Percentiles rank a stretch among this genome's conserved stretches.
These are phyloP conservation scores for Colletotrichum sp. DNA, from an alignment of 2,329 filamentous ascomycete species.

Conservation along the genomic window DNA sequence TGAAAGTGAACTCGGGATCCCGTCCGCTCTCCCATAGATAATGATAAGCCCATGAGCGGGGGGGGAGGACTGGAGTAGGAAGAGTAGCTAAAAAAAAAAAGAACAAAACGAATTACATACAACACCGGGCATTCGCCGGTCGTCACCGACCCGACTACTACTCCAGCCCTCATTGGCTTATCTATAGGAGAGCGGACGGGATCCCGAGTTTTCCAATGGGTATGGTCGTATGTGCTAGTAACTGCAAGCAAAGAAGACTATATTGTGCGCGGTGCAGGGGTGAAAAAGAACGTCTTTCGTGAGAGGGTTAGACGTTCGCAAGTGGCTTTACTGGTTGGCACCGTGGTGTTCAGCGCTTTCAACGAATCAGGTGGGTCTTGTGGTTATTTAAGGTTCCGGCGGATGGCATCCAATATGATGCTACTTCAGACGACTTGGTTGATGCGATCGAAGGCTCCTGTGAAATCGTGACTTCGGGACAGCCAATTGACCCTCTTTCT, in stretches of 20 bases:
- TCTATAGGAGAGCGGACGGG: not conserved
- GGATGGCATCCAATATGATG: not conserved
- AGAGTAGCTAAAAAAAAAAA: not conserved
- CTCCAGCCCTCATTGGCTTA: no score
- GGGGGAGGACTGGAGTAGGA: not conserved
- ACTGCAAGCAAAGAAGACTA: not conserved
- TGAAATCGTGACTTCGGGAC: not conserved
- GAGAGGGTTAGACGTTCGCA: no score
- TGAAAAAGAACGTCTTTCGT: no score
- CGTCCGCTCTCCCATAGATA: not conserved
- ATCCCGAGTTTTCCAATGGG: not conserved
- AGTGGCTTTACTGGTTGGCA: no score
- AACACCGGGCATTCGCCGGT: not conserved
- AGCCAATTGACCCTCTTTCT: no score
- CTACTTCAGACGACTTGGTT: no score
- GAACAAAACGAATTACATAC: not conserved
- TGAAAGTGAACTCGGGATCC: not conserved
- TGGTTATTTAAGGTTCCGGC: not conserved
- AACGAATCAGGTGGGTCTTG: not conserved
- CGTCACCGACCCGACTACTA: no score
- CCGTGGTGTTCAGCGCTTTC: no score
- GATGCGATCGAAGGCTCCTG: not conserved
- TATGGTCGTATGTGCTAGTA: not conserved
- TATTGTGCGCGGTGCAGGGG: not conserved
- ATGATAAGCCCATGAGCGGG: not conserved